Evolutionary conservation across 2,329 filamentous ascomycete genomes (phyloP).

Genomic region (Alternaria arbusti): DNA sequence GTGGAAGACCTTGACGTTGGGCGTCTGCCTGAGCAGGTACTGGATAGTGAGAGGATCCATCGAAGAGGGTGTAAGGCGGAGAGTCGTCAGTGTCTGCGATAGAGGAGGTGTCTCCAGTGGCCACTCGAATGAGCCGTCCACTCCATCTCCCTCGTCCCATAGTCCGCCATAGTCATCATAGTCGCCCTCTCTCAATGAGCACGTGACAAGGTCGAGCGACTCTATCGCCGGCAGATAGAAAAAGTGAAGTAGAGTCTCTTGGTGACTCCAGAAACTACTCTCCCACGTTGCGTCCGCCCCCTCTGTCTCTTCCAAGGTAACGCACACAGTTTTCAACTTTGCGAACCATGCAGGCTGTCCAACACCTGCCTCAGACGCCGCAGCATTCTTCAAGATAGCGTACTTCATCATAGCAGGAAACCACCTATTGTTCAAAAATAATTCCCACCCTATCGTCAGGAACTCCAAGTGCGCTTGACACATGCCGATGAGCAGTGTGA

Average conservation of each 20-base stretch:
- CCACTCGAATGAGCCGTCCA: not conserved
- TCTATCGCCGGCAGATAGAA: conserved; percentile 1
- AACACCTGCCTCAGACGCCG: not conserved
- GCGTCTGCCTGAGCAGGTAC: not conserved
- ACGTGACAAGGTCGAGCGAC: not conserved
- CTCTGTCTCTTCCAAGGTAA: not conserved
- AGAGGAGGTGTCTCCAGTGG: not conserved
- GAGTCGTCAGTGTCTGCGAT: not conserved
- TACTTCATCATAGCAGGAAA: not conserved
- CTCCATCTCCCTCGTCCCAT: not conserved
- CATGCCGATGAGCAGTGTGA: not conserved
- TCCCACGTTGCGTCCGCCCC: not conserved
- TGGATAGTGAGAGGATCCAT: not conserved
- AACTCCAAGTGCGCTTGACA: not conserved
- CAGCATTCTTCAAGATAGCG: not conserved
- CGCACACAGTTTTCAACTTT: not conserved
- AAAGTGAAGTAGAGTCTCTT: not conserved
- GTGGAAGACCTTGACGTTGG: not conserved
- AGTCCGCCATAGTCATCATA: not conserved
- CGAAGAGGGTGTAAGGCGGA: not conserved
- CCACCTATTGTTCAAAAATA: not conserved
- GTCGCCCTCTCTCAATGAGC: not conserved
- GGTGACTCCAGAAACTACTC: not conserved
- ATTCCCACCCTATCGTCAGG: not conserved
- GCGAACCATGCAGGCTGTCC: not conserved